A percentile compares a stretch with the other conserved stretches of the same genome.
These are phyloP conservation scores for Phascolomyces articulosus DNA, from an alignment of 371 early-diverging fungal genomes.

Conservation along the genomic window DNA sequence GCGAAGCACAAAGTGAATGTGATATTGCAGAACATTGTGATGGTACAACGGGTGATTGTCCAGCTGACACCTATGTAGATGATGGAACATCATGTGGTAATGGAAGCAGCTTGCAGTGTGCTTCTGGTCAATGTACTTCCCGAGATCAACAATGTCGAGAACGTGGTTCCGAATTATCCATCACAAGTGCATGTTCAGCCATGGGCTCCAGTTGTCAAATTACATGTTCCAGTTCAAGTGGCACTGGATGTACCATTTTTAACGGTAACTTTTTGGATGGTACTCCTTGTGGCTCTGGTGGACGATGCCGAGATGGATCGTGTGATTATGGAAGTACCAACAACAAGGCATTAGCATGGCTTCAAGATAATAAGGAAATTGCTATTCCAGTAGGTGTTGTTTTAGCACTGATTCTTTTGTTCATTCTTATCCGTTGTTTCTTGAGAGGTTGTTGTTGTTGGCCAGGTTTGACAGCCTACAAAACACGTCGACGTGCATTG, in stretches of 20 bases:
- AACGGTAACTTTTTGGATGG: constrained; percentile 87
- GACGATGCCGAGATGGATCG: constrained; percentile 54
- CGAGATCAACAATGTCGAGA: constrained; percentile 82
- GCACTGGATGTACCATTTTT: constrained; percentile 62
- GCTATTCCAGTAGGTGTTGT: constrained; percentile 57
- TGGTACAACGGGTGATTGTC: constrained; percentile 75
- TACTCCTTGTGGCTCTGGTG: constrained; percentile 80
- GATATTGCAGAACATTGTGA: constrained; percentile 83
- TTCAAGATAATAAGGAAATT: constrained; percentile 40
- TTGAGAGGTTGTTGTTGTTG: constrained; percentile 50
- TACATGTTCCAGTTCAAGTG: constrained; percentile 63
- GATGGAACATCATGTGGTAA: constrained; percentile 73
- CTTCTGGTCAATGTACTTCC: constrained; percentile 88
- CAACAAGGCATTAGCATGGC: constrained; percentile 27
- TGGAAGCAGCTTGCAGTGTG: constrained; percentile 60
- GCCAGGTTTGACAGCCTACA: constrained; percentile 17
- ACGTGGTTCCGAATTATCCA: constrained; percentile 44
- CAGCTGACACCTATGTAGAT: constrained; percentile 60
- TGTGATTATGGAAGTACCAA: constrained; percentile 44
- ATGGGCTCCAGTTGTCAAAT: constrained; percentile 59
- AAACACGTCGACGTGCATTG: constrained; percentile 20
- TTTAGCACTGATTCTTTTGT: constrained; percentile 38
- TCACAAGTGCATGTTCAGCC: constrained; percentile 51
- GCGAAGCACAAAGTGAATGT: constrained; percentile 77
- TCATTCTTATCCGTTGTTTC: constrained; percentile 22